Percentiles rank a stretch among this genome's conserved stretches.
Evolutionary conservation across 495 filamentous ascomycete species (phyloP).

Genomic region (Staphylotrichum longicolle): DNA sequence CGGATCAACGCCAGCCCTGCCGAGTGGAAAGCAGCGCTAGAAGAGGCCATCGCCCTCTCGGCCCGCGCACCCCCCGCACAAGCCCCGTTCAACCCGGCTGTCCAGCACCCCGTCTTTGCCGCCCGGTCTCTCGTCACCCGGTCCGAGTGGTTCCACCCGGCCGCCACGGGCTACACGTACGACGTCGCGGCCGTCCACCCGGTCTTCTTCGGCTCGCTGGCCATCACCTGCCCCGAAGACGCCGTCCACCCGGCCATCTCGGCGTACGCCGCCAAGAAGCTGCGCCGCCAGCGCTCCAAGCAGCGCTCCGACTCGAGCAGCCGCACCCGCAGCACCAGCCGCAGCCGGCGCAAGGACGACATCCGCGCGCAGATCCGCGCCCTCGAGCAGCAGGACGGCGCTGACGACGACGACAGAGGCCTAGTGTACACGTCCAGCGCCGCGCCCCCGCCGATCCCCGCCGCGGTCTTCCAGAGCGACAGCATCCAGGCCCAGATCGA

Average conservation of each 20-base stretch:
- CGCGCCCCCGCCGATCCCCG: conserved; percentile 5
- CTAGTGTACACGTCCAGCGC: conserved; percentile 15
- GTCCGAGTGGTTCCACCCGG: conserved; percentile 40
- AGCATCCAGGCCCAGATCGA: conserved; percentile 36
- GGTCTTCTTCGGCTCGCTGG: conserved; percentile 40
- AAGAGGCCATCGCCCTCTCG: conserved; percentile 32
- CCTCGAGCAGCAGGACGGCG: background rate
- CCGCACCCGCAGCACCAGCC: conserved; percentile 20
- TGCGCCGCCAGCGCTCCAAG: conserved; percentile 21
- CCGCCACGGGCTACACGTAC: conserved; percentile 36
- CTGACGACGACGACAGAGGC: background rate
- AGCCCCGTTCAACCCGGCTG: too few species aligned
- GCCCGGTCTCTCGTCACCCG: conserved; percentile 9
- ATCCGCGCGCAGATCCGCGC: conserved; percentile 18
- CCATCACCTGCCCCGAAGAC: conserved; percentile 29
- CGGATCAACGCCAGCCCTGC: conserved; percentile 21
- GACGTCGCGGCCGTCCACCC: conserved; percentile 35
- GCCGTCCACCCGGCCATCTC: conserved; percentile 37
- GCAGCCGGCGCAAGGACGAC: conserved; percentile 20
- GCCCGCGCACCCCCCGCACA: background rate
- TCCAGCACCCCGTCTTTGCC: too few species aligned
- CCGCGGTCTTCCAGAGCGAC: conserved; percentile 10
- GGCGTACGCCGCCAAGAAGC: conserved; percentile 25
- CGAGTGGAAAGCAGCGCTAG: conserved; percentile 39
- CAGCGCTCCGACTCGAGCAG: conserved; percentile 9